A percentile compares a stretch with the other conserved stretches of the same genome.
Conservation (phyloP, 2,329 filamentous ascomycete genomes). For the Remersonia thermophila region DNA sequence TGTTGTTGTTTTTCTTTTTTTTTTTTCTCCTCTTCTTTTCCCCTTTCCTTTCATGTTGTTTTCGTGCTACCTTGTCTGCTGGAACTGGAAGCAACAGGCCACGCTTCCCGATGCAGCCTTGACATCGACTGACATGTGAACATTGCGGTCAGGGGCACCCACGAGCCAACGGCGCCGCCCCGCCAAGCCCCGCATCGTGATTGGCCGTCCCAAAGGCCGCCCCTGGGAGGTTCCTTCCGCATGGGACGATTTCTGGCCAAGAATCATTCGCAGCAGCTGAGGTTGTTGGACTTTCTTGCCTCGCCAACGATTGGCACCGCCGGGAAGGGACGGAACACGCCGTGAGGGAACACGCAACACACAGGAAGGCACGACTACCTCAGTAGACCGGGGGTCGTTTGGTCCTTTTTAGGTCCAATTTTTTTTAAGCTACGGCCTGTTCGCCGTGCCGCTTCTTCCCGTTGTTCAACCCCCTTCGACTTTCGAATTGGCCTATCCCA, state of each 20-base stretch:
- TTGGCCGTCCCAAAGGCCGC: constrained; percentile 8
- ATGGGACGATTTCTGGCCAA: constrained; percentile 17
- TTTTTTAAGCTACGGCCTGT: no score
- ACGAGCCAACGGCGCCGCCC: constrained; percentile 5
- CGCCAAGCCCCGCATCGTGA: constrained; percentile 3
- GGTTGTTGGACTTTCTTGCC: neutral
- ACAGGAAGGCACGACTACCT: no score
- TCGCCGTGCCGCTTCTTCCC: no score
- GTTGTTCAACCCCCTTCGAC: no score
- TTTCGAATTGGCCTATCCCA: no score
- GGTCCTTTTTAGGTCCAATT: no score
- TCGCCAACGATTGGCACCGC: neutral
- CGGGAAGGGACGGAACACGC: neutral
- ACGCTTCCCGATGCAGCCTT: constrained; percentile 4
- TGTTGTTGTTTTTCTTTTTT: no score
- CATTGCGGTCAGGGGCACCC: constrained; percentile 11
- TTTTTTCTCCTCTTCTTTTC: no score
- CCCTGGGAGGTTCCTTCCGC: constrained; percentile 12
- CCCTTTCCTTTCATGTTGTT: no score
- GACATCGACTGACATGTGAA: constrained; percentile 21
- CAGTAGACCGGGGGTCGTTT: no score
- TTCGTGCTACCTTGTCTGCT: no score
- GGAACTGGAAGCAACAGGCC: constrained; percentile 7
- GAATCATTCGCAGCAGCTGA: constrained; percentile 14
- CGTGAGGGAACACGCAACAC: neutral